Evolutionary conservation across 2,329 filamentous ascomycete genomes (phyloP).

Genomic region (Claviceps sp.): DNA sequence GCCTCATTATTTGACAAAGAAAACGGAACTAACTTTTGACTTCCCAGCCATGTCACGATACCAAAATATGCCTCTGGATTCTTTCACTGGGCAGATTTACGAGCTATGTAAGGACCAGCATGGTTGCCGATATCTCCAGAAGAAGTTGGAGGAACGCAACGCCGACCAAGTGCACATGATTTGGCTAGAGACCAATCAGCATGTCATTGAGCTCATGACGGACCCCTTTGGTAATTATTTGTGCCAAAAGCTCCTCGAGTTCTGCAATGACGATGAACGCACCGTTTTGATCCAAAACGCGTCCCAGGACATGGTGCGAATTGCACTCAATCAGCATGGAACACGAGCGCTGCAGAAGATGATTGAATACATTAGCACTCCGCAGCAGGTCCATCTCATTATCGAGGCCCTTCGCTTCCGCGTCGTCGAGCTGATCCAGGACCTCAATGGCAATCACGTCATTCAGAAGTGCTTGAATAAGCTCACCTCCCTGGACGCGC

Average conservation of each 20-base stretch:
- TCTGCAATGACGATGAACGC: conserved; percentile 87
- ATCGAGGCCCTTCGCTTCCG: conserved; percentile 70
- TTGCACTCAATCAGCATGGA: conserved; percentile 93
- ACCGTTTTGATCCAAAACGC: conserved; percentile 87
- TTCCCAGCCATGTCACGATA: conserved; percentile 59
- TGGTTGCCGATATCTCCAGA: conserved; percentile 90
- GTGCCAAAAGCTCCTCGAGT: conserved; percentile 95
- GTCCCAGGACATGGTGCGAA: conserved; percentile 73
- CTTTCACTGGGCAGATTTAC: conserved; percentile 73
- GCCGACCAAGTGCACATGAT: conserved; percentile 81
- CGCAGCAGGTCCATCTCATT: conserved; percentile 75
- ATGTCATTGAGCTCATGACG: conserved; percentile 96
- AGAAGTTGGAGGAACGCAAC: conserved; percentile 86
- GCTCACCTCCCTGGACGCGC: conserved; percentile 66
- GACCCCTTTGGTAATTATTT: conserved; percentile 99
- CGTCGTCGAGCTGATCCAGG: conserved; percentile 90
- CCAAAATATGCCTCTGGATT: conserved; percentile 69
- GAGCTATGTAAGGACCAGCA: conserved; percentile 94
- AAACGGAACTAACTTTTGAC: conserved; percentile 15
- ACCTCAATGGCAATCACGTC: conserved; percentile 96
- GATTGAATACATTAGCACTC: conserved; percentile 90
- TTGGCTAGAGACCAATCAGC: conserved; percentile 82
- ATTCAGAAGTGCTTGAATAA: conserved; percentile 99
- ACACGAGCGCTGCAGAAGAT: conserved; percentile 97
- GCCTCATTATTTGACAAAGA: background rate